Base-by-base conservation (phyloP, 2,329 filamentous ascomycete genomes). In the Myotisia sp. region DNA sequence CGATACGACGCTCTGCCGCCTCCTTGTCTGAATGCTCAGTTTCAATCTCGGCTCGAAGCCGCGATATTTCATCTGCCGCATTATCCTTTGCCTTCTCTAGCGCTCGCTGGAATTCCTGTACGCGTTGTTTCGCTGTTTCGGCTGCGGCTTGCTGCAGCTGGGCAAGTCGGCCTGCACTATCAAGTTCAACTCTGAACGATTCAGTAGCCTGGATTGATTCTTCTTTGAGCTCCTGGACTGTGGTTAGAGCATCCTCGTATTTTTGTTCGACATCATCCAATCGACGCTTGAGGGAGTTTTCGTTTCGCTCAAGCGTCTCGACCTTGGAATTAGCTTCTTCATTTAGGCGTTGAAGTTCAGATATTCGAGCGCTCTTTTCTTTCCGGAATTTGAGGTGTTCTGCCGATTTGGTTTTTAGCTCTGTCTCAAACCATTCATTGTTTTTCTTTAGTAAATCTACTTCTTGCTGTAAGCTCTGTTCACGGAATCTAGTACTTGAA, bases 341-440 rank as follows among this genome's bases (percentile, higher is more conserved):
- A 45, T 87, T 81, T 40, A 80, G 74, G 34, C 85, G 80, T 56
- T 94, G 82, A 18, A 98, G 71, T 49, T 92, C 82, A 6, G 85
- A 73, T 46, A 95, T 83, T 24, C 82, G 79, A 1, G 84, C 78
- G 42, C 82, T 82, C 67, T 94, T 95, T 53, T 98, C 90, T 53
- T 93, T 95, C 42, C 90, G 76, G 58, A 81, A 87, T 51, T 86
- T 93, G 44, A 87, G 71, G 30, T 84, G 76, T 53, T 98, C 90
- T 6, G 77, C 73, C 41, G 73, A 78, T 61, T 93, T 92, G 0
- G 82, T 86, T 63, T 92, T 87, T 14, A 95, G 70, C 56, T 98
- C 90, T 26, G 70, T 76, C 51, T 94, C 84, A 37, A 90, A 79
- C 81, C 85, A 98, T 47, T 95, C 87, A 44, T 83, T 82, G 61